These are phyloP conservation scores for Heterobasidion parviporum DNA, from an alignment of 1,284 basidiomycete genomes.

Conservation along the genomic window DNA sequence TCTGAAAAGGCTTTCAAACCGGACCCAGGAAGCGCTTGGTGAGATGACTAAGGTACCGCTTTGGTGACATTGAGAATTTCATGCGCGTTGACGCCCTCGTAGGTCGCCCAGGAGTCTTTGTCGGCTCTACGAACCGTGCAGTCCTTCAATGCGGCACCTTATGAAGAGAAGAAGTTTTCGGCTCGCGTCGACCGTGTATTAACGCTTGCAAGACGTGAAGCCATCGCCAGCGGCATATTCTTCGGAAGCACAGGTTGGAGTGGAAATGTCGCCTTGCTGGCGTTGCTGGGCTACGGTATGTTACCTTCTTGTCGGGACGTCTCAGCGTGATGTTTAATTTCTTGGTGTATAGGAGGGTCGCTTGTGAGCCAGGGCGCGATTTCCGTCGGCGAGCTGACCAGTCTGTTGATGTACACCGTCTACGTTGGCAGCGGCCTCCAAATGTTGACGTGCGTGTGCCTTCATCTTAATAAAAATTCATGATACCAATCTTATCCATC, in stretches of 20 bases:
- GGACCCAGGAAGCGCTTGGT: conserved; percentile 90
- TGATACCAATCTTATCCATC: conserved; percentile 4
- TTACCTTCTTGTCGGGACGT: background rate
- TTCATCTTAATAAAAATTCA: conserved; percentile 1
- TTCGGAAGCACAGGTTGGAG: conserved; percentile 92
- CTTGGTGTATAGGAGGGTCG: conserved; percentile 58
- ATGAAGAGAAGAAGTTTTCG: conserved; percentile 69
- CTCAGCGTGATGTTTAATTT: background rate
- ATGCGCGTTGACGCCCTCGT: background rate
- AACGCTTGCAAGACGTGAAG: conserved; percentile 78
- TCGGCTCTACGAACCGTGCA: conserved; percentile 93
- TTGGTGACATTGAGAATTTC: background rate
- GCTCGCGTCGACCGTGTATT: conserved; percentile 67
- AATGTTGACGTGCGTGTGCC: conserved; percentile 62
- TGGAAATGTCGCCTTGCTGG: conserved; percentile 89
- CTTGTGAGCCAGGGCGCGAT: conserved; percentile 85
- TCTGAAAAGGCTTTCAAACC: conserved; percentile 83
- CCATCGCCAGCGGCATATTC: conserved; percentile 86
- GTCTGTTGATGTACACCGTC: conserved; percentile 88
- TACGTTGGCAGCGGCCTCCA: conserved; percentile 79
- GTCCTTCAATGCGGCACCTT: conserved; percentile 73
- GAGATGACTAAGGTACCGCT: conserved; percentile 81
- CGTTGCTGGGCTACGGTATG: conserved; percentile 84
- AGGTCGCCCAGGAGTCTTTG: conserved; percentile 84
- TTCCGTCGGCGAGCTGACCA: conserved; percentile 86